Percentiles rank a stretch among this genome's conserved stretches.
These are phyloP conservation scores for Saccharomyces eubayanus DNA, from an alignment of 805 yeast genomes.

Conservation along the genomic window DNA sequence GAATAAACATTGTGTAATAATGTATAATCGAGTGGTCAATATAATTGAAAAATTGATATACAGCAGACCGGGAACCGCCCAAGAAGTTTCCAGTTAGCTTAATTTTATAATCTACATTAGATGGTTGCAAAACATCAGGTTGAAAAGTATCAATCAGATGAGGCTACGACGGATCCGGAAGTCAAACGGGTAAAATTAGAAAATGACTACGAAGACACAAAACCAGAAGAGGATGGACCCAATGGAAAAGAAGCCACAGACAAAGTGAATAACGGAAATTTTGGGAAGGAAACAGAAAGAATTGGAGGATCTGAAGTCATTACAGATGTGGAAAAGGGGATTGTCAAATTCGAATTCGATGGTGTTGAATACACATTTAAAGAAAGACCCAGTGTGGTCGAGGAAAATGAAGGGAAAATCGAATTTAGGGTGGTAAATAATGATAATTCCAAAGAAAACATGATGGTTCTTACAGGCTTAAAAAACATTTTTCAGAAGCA, in stretches of 20 bases:
- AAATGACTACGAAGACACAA: background rate
- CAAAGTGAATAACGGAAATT: background rate
- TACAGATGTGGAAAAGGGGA: conserved; percentile 30
- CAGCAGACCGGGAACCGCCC: conserved; percentile 5
- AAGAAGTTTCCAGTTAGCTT: background rate
- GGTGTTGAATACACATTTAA: conserved; percentile 76
- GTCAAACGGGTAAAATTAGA: background rate
- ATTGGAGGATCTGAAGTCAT: conserved; percentile 5
- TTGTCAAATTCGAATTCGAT: conserved; percentile 43
- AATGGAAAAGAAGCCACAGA: background rate
- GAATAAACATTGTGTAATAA: background rate
- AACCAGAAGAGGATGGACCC: background rate
- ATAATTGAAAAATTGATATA: background rate
- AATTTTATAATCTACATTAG: background rate
- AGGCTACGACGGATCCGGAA: background rate
- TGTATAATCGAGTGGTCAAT: background rate
- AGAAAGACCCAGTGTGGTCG: conserved; percentile 89
- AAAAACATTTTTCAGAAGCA: conserved; percentile 96
- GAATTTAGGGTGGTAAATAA: conserved; percentile 95
- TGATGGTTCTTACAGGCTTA: conserved; percentile 88
- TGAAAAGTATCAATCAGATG: conserved; percentile 1
- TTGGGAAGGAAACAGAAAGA: background rate
- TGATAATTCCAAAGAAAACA: conserved; percentile 76
- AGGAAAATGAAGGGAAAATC: conserved; percentile 86
- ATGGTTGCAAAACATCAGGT: background rate